Evolutionary conservation across 2,329 filamentous ascomycete species (phyloP).

Genomic region (Aureobasidium vineae): DNA sequence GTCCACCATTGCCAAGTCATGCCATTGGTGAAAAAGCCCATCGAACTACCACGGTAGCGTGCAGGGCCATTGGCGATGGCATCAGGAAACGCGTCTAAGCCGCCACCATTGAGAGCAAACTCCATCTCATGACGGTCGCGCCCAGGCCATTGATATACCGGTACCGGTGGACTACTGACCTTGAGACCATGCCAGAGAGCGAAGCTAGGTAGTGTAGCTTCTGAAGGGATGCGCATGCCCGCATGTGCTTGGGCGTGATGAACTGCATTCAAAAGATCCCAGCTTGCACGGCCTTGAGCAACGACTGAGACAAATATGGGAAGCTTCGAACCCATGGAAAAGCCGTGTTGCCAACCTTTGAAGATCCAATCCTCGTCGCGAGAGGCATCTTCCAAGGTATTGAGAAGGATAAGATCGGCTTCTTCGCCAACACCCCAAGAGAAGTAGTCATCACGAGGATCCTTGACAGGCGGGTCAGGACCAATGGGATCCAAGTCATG

Average conservation of each 20-base stretch:
- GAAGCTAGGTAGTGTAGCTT: constrained; percentile 41
- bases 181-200: constrained; percentile 45
- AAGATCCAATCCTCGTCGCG: constrained; percentile 38
- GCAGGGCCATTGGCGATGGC: constrained; percentile 28
- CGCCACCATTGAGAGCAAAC: constrained; percentile 38
- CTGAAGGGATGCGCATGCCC: constrained; percentile 39
- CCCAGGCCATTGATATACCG: constrained; percentile 37
- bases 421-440: constrained; percentile 84
- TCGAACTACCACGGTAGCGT: constrained; percentile 33
- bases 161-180: constrained; percentile 41
- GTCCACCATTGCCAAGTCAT: constrained; percentile 38
- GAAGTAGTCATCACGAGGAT: constrained; percentile 66
- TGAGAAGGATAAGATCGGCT: constrained; percentile 61
- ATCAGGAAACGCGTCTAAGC: constrained; percentile 29
- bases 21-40: constrained; percentile 33
- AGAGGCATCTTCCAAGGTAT: constrained; percentile 26
- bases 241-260: constrained; percentile 39
- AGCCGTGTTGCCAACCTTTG: constrained; percentile 37
- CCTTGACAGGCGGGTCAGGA: constrained; percentile 65
- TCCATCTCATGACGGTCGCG: constrained; percentile 32
- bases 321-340: constrained; percentile 32
- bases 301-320: constrained; percentile 42
- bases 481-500: constrained; percentile 63
- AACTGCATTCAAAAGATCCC: constrained; percentile 37
- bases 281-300: constrained; percentile 40